Base-by-base conservation (phyloP, 148 eudicot species). In the Diospyros kaki region DNA sequence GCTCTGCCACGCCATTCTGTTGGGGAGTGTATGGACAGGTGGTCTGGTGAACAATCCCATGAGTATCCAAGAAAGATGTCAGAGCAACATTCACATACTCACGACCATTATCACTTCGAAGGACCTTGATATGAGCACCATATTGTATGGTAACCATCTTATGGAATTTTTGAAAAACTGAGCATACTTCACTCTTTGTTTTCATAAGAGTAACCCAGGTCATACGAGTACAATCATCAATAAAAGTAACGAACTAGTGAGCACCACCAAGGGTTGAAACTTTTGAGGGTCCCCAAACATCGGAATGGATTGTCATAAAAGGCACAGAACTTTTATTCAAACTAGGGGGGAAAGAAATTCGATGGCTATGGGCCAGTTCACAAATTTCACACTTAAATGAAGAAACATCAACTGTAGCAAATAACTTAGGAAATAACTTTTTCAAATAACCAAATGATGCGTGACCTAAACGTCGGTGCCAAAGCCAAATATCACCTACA, bases 211-310 rank as follows among this genome's bases (percentile, higher is more conserved):
- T 61, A 18, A 77, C 18, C 80, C 74, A 70, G n/a, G 65, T 77
- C 69, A 70, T 63, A 1, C 75, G 45, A 62, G 75, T 77, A n/a
- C 65, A 53, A n/a, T 77, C 79, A 77, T 77, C 79, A 56, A 68
- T 69, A 46, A 76, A 76, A 1, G 68, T 43, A 11, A 59, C 67
- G 18, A 76, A 76, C 17, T 46, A 76, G 69, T 67, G 79, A 14
- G 73, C n/a, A 1, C 39, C 38, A 15, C 59, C 62, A 6, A 64
- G 2, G 3, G 80, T 28, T 6, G 80, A 41, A 50, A 71, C 40
- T 17, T 12, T 28, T 40, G 75, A 58, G 9, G 79, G 73, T 9
- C 73, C 79, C 73, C 73, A 76, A 9, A 76, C 44, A 76, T 76
- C 79, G 9, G 75, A 77, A 15, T 77, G 75, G 3, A 77, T 77